Conservation (phyloP, 768 basidiomycete species). For the Lactarius vividus region DNA sequence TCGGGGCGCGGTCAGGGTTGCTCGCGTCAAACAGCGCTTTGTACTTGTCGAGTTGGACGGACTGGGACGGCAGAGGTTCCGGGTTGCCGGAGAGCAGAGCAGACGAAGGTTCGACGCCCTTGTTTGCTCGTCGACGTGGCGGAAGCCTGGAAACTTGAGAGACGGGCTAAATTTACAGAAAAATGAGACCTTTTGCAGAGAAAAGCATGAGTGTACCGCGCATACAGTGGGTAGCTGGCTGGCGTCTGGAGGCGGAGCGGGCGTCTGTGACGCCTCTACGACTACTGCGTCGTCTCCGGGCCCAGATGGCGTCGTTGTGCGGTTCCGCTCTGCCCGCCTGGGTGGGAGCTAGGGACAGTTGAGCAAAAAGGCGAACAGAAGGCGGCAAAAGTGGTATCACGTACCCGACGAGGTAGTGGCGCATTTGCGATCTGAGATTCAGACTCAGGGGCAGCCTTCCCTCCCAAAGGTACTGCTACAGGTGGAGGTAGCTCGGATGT, state of each 20-base stretch:
- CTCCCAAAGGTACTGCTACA: background rate
- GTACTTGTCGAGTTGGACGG: conserved; percentile 26
- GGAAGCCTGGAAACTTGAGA: conserved; percentile 20
- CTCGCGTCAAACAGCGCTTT: conserved; percentile 27
- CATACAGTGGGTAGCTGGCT: conserved; percentile 23
- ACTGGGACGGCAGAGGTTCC: background rate
- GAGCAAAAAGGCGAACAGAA: background rate
- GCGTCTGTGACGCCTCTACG: background rate
- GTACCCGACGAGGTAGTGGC: conserved; percentile 9
- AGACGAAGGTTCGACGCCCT: background rate
- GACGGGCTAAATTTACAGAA: conserved; percentile 10
- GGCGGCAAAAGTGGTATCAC: background rate
- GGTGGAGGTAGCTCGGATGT: conserved; percentile 1
- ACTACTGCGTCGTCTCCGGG: background rate
- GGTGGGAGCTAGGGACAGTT: conserved; percentile 19
- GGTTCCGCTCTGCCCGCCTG: conserved; percentile 11
- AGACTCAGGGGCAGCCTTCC: background rate
- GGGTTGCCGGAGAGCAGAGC: conserved; percentile 6
- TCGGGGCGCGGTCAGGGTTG: conserved; percentile 23
- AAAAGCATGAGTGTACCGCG: background rate
- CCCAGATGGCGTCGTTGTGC: background rate
- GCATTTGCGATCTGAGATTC: background rate
- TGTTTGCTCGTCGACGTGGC: conserved; percentile 21
- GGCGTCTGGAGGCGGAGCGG: background rate
- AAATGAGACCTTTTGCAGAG: background rate